Evolutionary conservation across 805 yeast species (phyloP).

Genomic region (Candida lessepsii): DNA sequence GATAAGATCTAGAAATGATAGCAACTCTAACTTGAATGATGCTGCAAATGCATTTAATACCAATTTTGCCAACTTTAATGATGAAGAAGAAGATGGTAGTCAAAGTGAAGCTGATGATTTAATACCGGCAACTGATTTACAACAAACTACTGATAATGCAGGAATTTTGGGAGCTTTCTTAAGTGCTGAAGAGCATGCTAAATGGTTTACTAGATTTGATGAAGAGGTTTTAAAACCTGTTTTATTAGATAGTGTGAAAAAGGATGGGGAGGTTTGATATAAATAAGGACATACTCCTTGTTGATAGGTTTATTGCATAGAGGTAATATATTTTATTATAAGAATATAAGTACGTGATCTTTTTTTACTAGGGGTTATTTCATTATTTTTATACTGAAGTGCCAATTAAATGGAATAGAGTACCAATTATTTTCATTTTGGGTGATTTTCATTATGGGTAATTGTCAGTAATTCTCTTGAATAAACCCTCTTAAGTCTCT

Average conservation of each 20-base stretch:
- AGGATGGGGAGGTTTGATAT: slow-evolving; percentile 14
- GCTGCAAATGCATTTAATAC: slow-evolving; percentile 18
- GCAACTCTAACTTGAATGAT: slow-evolving; percentile 26
- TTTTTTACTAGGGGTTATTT: no score
- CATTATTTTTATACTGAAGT: no score
- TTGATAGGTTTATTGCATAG: no score
- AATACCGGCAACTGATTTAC: slow-evolving; percentile 13
- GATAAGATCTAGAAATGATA: slow-evolving; percentile 29
- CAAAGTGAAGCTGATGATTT: slow-evolving; percentile 41
- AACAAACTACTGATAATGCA: slow-evolving; percentile 11
- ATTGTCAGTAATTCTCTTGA: no score
- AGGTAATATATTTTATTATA: no score
- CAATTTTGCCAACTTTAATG: slow-evolving; percentile 22
- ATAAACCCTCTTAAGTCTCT: no score
- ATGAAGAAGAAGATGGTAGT: slow-evolving; percentile 12
- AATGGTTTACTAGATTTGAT: slow-evolving; percentile 92
- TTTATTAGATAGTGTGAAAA: slow-evolving; percentile 57
- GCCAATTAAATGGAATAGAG: no score
- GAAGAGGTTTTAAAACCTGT: slow-evolving; percentile 93
- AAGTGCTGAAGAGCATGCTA: slow-evolving; percentile 69
- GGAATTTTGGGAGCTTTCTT: slow-evolving; percentile 43
- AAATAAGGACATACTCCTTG: no score
- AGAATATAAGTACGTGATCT: no score
- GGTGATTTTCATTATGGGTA: no score
- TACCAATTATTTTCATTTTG: no score